Percentiles rank a stretch among this genome's conserved stretches.
phyloP scores from a whole-genome alignment of 305 asterid species.

The Fraxinus xanthoxyloides region DNA sequence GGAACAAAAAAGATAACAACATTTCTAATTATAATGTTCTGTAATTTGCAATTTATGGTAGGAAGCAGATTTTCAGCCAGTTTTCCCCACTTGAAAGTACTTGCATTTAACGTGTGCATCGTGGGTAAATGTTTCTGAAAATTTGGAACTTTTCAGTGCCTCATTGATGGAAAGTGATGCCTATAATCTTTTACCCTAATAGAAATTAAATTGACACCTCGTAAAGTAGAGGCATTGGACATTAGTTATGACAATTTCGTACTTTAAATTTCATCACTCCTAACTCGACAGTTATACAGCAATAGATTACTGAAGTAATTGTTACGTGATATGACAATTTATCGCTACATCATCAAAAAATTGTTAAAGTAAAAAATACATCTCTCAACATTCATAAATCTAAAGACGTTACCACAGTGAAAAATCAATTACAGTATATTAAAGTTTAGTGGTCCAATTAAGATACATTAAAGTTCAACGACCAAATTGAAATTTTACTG shows the following conservation, averaged over 20 bases:
- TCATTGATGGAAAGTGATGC: background rate
- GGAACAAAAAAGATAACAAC: background rate
- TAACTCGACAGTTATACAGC: background rate
- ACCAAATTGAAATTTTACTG: background rate
- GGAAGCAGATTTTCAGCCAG: background rate
- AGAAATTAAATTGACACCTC: background rate
- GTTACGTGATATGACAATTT: background rate
- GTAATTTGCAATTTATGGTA: slow-evolving; percentile 3
- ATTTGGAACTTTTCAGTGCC: background rate
- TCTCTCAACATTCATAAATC: too few relatives aligned
- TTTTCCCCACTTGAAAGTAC: background rate
- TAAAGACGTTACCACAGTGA: background rate
- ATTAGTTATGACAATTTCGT: background rate
- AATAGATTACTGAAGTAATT: too few relatives aligned
- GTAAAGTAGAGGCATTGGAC: background rate
- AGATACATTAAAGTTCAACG: background rate
- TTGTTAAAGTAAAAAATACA: background rate
- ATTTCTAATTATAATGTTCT: background rate
- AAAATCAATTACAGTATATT: background rate
- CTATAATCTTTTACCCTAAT: background rate
- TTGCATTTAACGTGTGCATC: background rate
- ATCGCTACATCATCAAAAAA: background rate
- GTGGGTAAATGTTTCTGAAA: background rate
- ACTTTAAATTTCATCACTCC: background rate
- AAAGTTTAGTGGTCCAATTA: background rate